These are phyloP conservation scores for Leccinum olivaceopallidum DNA, from an alignment of 768 basidiomycete genomes.

Conservation along the genomic window DNA sequence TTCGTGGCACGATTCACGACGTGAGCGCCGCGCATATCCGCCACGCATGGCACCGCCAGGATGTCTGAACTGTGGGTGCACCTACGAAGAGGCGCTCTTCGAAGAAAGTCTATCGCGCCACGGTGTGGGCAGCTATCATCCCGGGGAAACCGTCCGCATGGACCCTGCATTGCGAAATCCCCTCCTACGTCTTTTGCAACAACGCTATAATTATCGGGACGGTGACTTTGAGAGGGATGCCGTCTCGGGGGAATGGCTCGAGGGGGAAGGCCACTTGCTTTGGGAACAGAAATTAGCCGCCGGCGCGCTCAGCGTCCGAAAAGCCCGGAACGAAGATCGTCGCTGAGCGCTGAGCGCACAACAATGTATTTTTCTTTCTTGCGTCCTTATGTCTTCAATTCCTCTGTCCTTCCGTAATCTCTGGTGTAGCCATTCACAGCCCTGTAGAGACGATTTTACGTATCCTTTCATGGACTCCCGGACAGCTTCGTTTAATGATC, in stretches of 20 bases:
- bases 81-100: constrained; percentile 81
- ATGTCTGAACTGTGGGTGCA: constrained; percentile 84
- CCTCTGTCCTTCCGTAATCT: constrained; percentile 1
- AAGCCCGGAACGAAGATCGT: constrained; percentile 39
- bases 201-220: constrained; percentile 77
- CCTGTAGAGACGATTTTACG: constrained; percentile 23
- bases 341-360: constrained; percentile 28
- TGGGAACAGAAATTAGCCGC: constrained; percentile 62
- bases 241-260: constrained; percentile 62
- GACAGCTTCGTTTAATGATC: constrained; percentile 21
- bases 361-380: neutral
- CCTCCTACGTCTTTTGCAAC: constrained; percentile 66
- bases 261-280: constrained; percentile 57
- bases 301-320: constrained; percentile 38
- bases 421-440: constrained; percentile 15
- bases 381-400: neutral
- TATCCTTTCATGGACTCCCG: constrained; percentile 22
- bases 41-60: constrained; percentile 80
- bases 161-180: constrained; percentile 85
- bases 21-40: constrained; percentile 75
- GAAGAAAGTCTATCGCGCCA: constrained; percentile 83
- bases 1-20: constrained; percentile 87
- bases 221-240: constrained; percentile 83
- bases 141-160: constrained; percentile 86
- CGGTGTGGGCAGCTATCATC: constrained; percentile 77